Conservation (phyloP, 306 rosid species). For the Rubus parviflorus region DNA sequence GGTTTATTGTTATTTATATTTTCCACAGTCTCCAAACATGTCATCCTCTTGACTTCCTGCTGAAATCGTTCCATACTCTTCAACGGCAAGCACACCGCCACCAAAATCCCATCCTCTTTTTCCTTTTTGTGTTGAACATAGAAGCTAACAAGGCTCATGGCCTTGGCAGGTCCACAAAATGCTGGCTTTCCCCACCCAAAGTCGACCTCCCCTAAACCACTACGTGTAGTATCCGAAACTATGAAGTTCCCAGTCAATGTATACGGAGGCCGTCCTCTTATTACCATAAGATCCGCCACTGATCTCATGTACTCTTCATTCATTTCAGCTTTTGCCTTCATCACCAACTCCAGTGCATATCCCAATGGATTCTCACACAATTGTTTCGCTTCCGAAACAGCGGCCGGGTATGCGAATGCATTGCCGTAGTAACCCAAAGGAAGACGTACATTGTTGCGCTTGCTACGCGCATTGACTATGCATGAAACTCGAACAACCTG, state of each 20-base stretch:
- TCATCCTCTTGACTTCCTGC: conserved; percentile 14
- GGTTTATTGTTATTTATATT: background rate
- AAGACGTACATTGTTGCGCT: background rate
- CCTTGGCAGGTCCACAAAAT: conserved; percentile 31
- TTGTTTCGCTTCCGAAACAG: background rate
- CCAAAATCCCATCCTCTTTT: conserved; percentile 41
- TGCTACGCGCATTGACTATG: background rate
- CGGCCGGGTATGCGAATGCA: conserved; percentile 9
- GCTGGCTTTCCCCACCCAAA: conserved; percentile 58
- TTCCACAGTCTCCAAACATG: too few species aligned
- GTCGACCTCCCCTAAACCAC: conserved; percentile 9
- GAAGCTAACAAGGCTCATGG: conserved; percentile 9
- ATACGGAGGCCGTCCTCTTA: conserved; percentile 19
- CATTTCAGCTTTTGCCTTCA: conserved; percentile 22
- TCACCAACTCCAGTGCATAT: conserved; percentile 33
- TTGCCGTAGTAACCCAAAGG: conserved; percentile 39
- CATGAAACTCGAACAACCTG: background rate
- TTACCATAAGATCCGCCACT: conserved; percentile 35
- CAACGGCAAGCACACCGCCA: conserved; percentile 39
- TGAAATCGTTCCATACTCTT: conserved; percentile 41
- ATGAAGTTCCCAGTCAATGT: background rate
- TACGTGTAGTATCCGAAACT: conserved; percentile 32
- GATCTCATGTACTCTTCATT: conserved; percentile 47
- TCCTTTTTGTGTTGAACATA: background rate
- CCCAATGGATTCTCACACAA: conserved; percentile 13